Base-by-base conservation (phyloP, 2,329 filamentous ascomycete genomes). In the Chrysosporium keratinophilum region DNA sequence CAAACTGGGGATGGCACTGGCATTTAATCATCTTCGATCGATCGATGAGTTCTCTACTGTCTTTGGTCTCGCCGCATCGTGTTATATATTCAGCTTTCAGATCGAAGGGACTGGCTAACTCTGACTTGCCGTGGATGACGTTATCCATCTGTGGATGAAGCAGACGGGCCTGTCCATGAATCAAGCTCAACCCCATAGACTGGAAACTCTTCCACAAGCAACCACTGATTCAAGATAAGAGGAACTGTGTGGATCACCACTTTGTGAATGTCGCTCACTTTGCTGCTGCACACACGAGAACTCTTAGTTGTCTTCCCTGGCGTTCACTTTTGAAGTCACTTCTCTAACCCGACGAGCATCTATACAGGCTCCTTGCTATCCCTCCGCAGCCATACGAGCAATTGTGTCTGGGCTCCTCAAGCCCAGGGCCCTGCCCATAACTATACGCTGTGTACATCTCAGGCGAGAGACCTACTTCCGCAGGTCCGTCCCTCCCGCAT, bases 61-160 rank as follows among this genome's bases (percentile, higher is more conserved):
- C 6, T 15, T 28, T 35, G 31, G 28, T 15, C 1, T 5, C 23
- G 45, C 17, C 14, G 39, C 33, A 34, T 7, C 33, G n/a, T 39
- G 14, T 9, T 41, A 2, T 48, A 10, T n/a, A 37, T 34, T 39
- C 34, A 23, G 12, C 37, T 48, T 28, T 34, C 17, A 28, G 4
- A 23, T 39, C 14, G 33, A 48, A 46, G 1, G 31, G 28, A 35
- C 15, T 28, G 44, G n/a, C 34, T 46, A 2, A 34, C 7, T 14
- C 20, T 35, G 19, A 12, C 12, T 20, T 34, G 39, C 23, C 23
- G 7, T 44, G 15, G 19, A 49, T 49, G 46, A 49, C 46, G 46
- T 49, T 49, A 49, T 49, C 46, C 46, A 49, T 49, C 34, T 31
- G 41, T 14, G 33, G 2, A 17, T 35, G 45, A n/a, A 28, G 34